Evolutionary conservation across 495 filamentous ascomycete species (phyloP).

Genomic region (Cudoniella acicularis): DNA sequence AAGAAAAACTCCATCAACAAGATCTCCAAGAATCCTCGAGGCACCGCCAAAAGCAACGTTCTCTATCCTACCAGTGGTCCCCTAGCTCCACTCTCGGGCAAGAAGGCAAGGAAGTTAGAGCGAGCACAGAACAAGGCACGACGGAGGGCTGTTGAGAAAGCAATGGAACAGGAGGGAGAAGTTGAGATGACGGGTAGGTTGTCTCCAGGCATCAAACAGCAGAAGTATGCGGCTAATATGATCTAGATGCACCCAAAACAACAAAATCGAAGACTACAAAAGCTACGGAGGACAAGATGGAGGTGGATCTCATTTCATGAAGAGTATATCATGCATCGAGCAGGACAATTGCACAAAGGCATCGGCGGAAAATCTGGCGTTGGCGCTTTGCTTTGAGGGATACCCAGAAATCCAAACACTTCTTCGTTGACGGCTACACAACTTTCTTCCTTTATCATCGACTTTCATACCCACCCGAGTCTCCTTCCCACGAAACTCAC

Average conservation of each 20-base stretch:
- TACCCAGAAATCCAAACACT: background rate
- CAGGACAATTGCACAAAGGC: background rate
- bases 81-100: constrained; percentile 23
- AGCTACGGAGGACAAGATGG: constrained; percentile 16
- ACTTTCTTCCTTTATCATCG: background rate
- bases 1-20: constrained; percentile 20
- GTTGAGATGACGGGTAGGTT: constrained; percentile 26
- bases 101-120: constrained; percentile 28
- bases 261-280: constrained; percentile 17
- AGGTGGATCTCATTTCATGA: constrained; percentile 16
- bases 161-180: constrained; percentile 24
- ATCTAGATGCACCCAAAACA: constrained; percentile 21
- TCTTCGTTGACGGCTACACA: background rate
- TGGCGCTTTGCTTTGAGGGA: background rate
- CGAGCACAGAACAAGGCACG: constrained; percentile 24
- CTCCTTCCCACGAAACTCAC: constrained; percentile 43
- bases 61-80: constrained; percentile 24
- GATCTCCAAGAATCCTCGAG: constrained; percentile 26
- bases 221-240: background rate
- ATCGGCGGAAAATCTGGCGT: background rate
- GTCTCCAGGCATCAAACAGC: background rate
- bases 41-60: constrained; percentile 19
- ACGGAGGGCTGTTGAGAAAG: constrained; percentile 23
- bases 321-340: background rate
- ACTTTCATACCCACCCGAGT: constrained; percentile 34